Percentiles rank a stretch among this genome's conserved stretches.
Evolutionary conservation across 176 grass and related monocot species (phyloP).

Genomic region (Lolium rigidum): DNA sequence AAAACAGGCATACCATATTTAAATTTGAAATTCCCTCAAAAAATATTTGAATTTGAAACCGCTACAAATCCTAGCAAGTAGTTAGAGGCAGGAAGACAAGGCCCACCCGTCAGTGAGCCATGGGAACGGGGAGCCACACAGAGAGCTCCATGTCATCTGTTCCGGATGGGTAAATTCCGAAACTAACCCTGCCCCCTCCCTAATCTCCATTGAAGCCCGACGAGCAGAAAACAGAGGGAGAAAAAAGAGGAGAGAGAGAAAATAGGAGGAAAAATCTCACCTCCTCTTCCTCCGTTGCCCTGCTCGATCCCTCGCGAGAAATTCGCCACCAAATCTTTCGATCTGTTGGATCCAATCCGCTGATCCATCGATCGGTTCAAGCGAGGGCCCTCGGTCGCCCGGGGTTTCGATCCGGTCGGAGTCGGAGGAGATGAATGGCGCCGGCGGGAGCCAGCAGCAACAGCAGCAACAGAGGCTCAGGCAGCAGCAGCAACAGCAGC

Average conservation of each 20-base stretch:
- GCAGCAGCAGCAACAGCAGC: constrained; percentile 68
- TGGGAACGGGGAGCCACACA: not conserved
- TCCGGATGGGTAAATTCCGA: constrained; percentile 28
- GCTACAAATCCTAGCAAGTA: not conserved
- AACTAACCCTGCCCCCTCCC: not conserved
- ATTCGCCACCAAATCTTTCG: constrained; percentile 48
- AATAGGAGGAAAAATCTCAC: constrained; percentile 41
- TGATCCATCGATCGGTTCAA: constrained; percentile 43
- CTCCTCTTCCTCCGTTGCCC: constrained; percentile 53
- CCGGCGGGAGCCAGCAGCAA: constrained; percentile 54
- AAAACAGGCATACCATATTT: too few relatives aligned
- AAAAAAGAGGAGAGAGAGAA: constrained; percentile 30
- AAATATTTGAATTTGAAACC: not conserved
- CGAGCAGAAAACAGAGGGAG: constrained; percentile 44
- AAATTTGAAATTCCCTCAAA: too few relatives aligned
- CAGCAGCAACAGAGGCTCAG: constrained; percentile 62
- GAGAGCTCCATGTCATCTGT: constrained; percentile 44
- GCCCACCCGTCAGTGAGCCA: constrained; percentile 27
- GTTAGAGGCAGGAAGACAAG: not conserved
- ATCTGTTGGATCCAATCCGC: constrained; percentile 32
- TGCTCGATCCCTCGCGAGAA: constrained; percentile 52
- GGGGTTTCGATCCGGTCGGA: constrained; percentile 52
- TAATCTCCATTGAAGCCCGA: constrained; percentile 51
- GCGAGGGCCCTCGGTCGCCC: constrained; percentile 17
- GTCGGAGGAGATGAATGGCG: constrained; percentile 57